Evolutionary conservation across 2,329 filamentous ascomycete species (phyloP).

Genomic region (Aureobasidium leucospermi): DNA sequence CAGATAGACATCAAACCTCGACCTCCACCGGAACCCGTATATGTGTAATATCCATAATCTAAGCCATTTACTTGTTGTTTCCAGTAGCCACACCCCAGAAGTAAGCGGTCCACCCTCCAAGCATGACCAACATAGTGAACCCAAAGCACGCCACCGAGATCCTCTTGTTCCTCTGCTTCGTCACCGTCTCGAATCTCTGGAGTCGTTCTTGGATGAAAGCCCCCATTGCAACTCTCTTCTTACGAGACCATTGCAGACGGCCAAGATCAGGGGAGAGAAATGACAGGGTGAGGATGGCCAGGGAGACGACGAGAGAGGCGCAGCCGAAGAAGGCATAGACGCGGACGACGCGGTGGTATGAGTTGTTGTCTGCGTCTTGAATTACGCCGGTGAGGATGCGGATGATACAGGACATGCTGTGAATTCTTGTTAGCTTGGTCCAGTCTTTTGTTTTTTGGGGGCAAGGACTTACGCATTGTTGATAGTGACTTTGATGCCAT

Average conservation of each 20-base stretch:
- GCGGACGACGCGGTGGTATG: slow-evolving; percentile 48
- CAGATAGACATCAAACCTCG: too few relatives aligned
- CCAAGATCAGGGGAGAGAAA: slow-evolving; percentile 38
- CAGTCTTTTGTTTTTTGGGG: background rate
- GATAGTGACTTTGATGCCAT: slow-evolving; percentile 53
- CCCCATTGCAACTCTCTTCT: slow-evolving; percentile 42
- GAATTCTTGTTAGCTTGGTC: background rate
- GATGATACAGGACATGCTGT: slow-evolving; percentile 53
- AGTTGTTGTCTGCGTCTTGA: slow-evolving; percentile 51
- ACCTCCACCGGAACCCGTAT: too few relatives aligned
- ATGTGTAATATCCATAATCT: too few relatives aligned
- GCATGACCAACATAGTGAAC: slow-evolving; percentile 38
- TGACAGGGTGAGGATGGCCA: slow-evolving; percentile 33
- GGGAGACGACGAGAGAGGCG: slow-evolving; percentile 41
- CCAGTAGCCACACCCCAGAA: slow-evolving; percentile 55
- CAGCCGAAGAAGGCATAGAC: slow-evolving; percentile 50
- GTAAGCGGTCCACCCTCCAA: slow-evolving; percentile 50
- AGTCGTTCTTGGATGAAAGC: slow-evolving; percentile 38
- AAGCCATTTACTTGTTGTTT: slow-evolving; percentile 29
- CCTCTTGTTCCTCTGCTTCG: slow-evolving; percentile 32
- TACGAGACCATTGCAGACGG: slow-evolving; percentile 52
- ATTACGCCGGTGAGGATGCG: slow-evolving; percentile 51
- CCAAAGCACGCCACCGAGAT: slow-evolving; percentile 38
- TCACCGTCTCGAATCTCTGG: slow-evolving; percentile 33
- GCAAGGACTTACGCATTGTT: slow-evolving; percentile 44